Evolutionary conservation across 1,284 basidiomycete genomes (phyloP), one percentile per base, ranked within the genome.

Genomic region (Ceratobasidium sp.): DNA sequence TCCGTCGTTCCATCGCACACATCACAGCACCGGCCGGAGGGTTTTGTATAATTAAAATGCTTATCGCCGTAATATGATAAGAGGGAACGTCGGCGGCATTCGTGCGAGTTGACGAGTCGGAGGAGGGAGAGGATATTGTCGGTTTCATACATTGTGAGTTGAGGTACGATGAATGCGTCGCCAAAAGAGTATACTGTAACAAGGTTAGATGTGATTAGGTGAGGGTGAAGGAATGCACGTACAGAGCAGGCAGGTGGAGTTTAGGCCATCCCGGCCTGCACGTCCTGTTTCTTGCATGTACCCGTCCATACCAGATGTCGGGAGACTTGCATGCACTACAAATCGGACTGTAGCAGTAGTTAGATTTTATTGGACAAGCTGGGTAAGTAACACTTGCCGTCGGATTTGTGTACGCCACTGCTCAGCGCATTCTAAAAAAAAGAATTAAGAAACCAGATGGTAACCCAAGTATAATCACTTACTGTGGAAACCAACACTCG

Each of bases 211-310:
- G 13, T n/a, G 16, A 50, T 6, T 7, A 52, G 13, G 16, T 13
- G 47, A 16, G 1, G 16, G 26, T 23, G 30, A 35, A 28, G 21
- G 1, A 44, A 59, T 11, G 7, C 44, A 57, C 69, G 26, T 41
- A 47, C 69, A 61, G 32, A 71, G 26, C 18, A 71, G 44, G 28
- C 69, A 71, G 14, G 69, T 71, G 28, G 69, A 55, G 2, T 49
- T 21, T 1, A 21, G 28, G 0, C 57, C 57, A 21, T 71, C 69
- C 41, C 69, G 43, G 5, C 69, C 69, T 23, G 69, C 69, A 8
- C 69, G 69, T 5, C 69, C 69, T 0, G 69, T 71, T 43, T 71
- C 55, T 30, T 71, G 69, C 69, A 71, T 71, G 43, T 71, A 71
- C 9, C 32, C 69, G 44, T 71, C 69, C 16, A 71, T 71, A 38